phyloP scores from a whole-genome alignment of 352 stramenopile species.

The Phytophthora vignae region DNA sequence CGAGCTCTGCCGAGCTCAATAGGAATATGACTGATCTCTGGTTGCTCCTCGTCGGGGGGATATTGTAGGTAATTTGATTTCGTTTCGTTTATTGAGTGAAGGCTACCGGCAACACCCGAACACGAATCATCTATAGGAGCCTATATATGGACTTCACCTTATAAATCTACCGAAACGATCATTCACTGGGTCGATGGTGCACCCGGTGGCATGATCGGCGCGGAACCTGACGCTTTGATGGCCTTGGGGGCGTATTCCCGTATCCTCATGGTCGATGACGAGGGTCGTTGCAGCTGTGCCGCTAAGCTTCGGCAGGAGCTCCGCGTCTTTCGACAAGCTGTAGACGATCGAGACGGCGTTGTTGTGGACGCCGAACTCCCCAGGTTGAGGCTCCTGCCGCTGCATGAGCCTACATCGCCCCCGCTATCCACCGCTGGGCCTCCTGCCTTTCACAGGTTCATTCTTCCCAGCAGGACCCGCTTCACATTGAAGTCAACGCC shows the following conservation, averaged over 20 bases:
- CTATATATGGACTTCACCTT: no score
- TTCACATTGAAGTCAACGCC: no score
- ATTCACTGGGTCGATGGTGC: neutral
- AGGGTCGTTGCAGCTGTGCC: slow-evolving; percentile 14
- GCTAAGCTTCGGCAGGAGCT: slow-evolving; percentile 68
- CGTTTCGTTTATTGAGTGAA: no score
- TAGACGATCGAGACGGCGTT: slow-evolving; percentile 65
- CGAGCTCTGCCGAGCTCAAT: no score
- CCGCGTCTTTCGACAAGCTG: slow-evolving; percentile 66
- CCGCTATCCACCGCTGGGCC: slow-evolving; percentile 25
- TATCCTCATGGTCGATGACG: slow-evolving; percentile 77
- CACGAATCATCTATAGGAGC: no score
- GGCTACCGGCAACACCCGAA: no score
- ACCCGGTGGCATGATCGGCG: slow-evolving; percentile 38
- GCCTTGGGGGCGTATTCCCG: slow-evolving; percentile 81
- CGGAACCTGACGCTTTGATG: slow-evolving; percentile 73
- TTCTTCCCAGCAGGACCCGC: slow-evolving; percentile 4
- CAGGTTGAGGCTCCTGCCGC: slow-evolving; percentile 25
- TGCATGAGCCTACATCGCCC: slow-evolving; percentile 57
- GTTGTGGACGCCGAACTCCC: slow-evolving; percentile 41
- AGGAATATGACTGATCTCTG: no score
- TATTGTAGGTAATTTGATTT: no score
- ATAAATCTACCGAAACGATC: no score
- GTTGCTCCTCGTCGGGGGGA: no score
- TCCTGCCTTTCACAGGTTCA: slow-evolving; percentile 5